Conservation (phyloP, 495 filamentous ascomycete genomes). For the Tuber calosporum region DNA sequence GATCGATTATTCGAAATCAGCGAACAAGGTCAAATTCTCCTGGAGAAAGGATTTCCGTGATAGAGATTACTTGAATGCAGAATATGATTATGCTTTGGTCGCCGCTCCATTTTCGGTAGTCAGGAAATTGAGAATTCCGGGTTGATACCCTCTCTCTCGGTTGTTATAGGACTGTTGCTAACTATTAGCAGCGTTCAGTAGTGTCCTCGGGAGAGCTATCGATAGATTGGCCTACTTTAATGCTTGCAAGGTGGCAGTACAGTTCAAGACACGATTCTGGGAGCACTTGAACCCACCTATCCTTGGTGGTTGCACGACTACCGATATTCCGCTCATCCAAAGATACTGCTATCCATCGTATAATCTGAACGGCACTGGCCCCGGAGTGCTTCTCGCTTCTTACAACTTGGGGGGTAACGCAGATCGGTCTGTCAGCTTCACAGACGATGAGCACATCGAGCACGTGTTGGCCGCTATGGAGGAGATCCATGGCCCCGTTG, state of each 20-base stretch:
- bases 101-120: slow-evolving; percentile 54
- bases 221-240: slow-evolving; percentile 51
- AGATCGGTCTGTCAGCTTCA: slow-evolving; percentile 46
- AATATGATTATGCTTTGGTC: slow-evolving; percentile 61
- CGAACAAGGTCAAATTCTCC: slow-evolving; percentile 47
- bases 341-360: slow-evolving; percentile 60
- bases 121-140: slow-evolving; percentile 43
- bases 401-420: slow-evolving; percentile 50
- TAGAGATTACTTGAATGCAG: slow-evolving; percentile 46
- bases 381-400: slow-evolving; percentile 56
- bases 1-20: slow-evolving; percentile 44
- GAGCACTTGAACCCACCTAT: slow-evolving; percentile 57
- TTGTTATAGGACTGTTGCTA: background rate
- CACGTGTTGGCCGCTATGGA: slow-evolving; percentile 54
- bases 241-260: slow-evolving; percentile 58
- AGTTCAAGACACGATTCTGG: slow-evolving; percentile 62
- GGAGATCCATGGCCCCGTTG: slow-evolving; percentile 55
- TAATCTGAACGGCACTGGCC: slow-evolving; percentile 55
- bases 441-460: slow-evolving; percentile 51
- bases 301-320: slow-evolving; percentile 54
- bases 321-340: slow-evolving; percentile 54
- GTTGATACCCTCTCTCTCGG: slow-evolving; percentile 6
- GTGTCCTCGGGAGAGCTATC: slow-evolving; percentile 55
- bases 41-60: slow-evolving; percentile 47
- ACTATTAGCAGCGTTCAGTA: slow-evolving; percentile 43